phyloP scores from a whole-genome alignment of 495 filamentous ascomycete genomes.

The Alectoria sarmentosa region DNA sequence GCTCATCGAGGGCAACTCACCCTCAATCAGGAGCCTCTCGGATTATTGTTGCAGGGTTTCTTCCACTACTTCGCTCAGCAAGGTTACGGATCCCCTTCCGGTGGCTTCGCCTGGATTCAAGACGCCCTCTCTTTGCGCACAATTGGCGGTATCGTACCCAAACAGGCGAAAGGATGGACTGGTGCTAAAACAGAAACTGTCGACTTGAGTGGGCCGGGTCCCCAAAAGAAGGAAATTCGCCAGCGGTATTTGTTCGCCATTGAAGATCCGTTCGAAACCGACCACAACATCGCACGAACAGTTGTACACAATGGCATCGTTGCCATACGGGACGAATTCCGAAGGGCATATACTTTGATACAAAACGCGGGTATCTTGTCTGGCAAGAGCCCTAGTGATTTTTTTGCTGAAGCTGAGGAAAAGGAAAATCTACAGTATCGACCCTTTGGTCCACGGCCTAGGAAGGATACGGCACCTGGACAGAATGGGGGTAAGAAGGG shows the following conservation, averaged over 20 bases:
- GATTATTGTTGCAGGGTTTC: constrained; percentile 62
- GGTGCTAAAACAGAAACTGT: constrained; percentile 52
- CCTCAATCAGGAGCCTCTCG: constrained; percentile 54
- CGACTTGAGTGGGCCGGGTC: constrained; percentile 26
- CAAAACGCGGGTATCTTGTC: constrained; percentile 18
- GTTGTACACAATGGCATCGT: constrained; percentile 70
- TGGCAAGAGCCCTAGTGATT: constrained; percentile 23
- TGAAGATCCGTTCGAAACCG: constrained; percentile 79
- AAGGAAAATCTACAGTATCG: constrained; percentile 23
- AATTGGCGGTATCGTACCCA: constrained; percentile 56
- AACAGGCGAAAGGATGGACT: constrained; percentile 70
- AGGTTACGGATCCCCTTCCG: constrained; percentile 35
- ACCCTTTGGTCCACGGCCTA: constrained; percentile 25
- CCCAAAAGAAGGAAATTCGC: constrained; percentile 52
- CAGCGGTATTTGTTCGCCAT: constrained; percentile 80
- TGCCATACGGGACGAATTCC: constrained; percentile 71
- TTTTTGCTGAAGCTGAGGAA: constrained; percentile 28
- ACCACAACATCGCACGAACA: constrained; percentile 77
- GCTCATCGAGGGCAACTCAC: constrained; percentile 47
- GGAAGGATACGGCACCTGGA: background rate
- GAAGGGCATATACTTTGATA: constrained; percentile 63
- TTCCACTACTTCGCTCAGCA: constrained; percentile 71
- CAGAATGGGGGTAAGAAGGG: background rate
- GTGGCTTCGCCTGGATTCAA: constrained; percentile 61
- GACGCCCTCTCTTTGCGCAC: constrained; percentile 68